Base-by-base conservation (phyloP, 495 filamentous ascomycete species). In the Rhizodiscina lignyota region DNA sequence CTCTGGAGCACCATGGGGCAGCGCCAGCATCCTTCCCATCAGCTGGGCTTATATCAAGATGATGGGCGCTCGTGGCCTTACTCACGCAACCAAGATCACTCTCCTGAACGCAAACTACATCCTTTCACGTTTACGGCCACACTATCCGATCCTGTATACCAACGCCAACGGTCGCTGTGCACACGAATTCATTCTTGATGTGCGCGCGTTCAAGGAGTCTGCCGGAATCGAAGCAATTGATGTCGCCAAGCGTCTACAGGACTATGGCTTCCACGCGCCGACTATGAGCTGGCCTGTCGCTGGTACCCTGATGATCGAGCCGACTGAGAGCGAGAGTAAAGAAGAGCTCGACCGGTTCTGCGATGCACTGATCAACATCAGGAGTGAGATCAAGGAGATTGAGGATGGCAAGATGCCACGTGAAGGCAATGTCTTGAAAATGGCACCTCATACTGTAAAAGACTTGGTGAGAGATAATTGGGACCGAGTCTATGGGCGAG, bases 201-300 rank as follows among this genome's bases (percentile, higher is more conserved):
- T 78, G 18, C 81, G 89, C 32, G 52, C 46, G 18, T 93, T 96
- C 66, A 82, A 83, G 51, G 83, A 92, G 16, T 74, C 71, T 20
- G 70, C 77, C 34, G 83, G 82, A 10, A 64, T 97, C 50, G 87
- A 96, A 61, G 89, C 85, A 28, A 92, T 94, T 50, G 89, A 97
- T 48, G 79, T 97, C 38, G 89, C 89, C 46, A 97, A 97, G 66
- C 83, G 89, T 39, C 74, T 97, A 5, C 87, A 94, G 58, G 89
- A 97, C 52, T 97, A 93, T 53, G 89, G 89, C 28, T 97, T 97
- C 70, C 89, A 97, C 54, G 84, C 91, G 2, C 89, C 89, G 2
- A 97, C 89, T 30, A 96, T 97, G 89, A 83, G 76, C 51, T 97
- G 85, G 85, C 89, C 89, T 4, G 87, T 97, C 2, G 67, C 84